Base-by-base conservation (phyloP, 2,329 filamentous ascomycete species). In the Aspergillus sp. region DNA sequence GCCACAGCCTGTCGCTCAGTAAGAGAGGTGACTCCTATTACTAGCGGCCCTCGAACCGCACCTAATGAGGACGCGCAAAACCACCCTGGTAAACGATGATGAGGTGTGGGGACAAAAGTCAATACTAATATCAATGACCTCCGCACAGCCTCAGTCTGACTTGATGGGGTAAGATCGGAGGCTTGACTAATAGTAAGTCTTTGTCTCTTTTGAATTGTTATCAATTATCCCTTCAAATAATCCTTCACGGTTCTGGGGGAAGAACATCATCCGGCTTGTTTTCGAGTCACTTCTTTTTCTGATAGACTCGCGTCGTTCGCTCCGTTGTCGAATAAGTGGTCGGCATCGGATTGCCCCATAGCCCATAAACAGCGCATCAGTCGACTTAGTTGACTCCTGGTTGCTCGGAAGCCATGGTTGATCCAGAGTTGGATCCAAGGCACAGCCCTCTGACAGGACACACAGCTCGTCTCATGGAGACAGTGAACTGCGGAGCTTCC, bases 111-210 rank as follows among this genome's bases (percentile, higher is more conserved):
- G 64, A 51, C 57, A 54, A 58, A 43, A 52, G 43, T 64, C 60
- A 52, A 31, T 8, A 31, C 9, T 31, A 31, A 31, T 35, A 35
- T 40, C 44, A 43, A 58, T 48, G 56, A 61, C 57, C 47, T 48
- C 19, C 66, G 69, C 69, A 71, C 69, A 71, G 69, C 69, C 69
- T 71, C 69, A 68, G 49, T 63, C 56, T 53, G 60, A 61, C 61
- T 62, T 63, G 3, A 46, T 46, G 35, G 35, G 15, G 35, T 56
- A 58, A 60, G 39, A 31, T 31, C 55, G 49, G 40, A 41, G 48
- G 50, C 50, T 51, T 56, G 41, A 57, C 54, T 55, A 59, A 60
- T 56, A 53, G 33, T n/a, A 25, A 41, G 40, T 21, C 27, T 31
- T 31, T 31, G 27, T 11, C 27, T 31, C 27, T 45, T 45, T 46